Evolutionary conservation across 192 early-diverging fungal species (phyloP), one percentile per base, ranked within the genome.

Genomic region (Coemansia reversa): DNA sequence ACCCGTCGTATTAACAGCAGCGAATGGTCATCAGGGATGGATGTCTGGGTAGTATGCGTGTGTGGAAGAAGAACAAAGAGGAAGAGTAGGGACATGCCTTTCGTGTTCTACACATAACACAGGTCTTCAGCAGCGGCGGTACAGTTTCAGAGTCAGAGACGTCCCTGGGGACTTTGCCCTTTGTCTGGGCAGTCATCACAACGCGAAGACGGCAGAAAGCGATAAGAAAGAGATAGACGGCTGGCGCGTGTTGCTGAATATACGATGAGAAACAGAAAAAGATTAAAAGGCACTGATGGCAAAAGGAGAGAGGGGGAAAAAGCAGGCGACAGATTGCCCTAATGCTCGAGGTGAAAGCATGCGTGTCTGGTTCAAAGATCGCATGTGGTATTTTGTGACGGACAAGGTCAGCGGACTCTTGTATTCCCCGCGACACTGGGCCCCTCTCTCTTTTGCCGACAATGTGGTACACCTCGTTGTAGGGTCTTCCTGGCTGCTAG

Each of bases 51-150:
- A 14, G 14, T 16, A 45, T 45, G 16, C 39, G 39, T 45, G 39
- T 12, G 39, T 16, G 39, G 14, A 51, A 62, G 52, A 68, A 53
- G 51, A 50, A 20, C 24, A 23, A 47, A 23, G 32, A 24, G 25
- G 23, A 1, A 60, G 22, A 57, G 47, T 19, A 24, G 28, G 59
- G 57, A 60, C 58, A 33, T 77, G 63, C 75, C 62, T 79, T 79
- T 60, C 76, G 67, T 24, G 64, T 70, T 30, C 76, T 48, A 65
- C 76, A 79, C 71, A 73, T 79, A 8, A 74, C 71, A n/a, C 76
- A 79, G 20, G 76, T 79, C 58, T 79, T 79, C 55, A 79, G 71
- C 22, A 74, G 65, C 58, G 76, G 76, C 42, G 62, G 61, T 1
- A 57, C 51, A 22, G 58, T 22, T 7, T 61, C 65, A 12, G 64